Conservation (phyloP, 2,329 filamentous ascomycete species). For the Xylariaceae sp. region DNA sequence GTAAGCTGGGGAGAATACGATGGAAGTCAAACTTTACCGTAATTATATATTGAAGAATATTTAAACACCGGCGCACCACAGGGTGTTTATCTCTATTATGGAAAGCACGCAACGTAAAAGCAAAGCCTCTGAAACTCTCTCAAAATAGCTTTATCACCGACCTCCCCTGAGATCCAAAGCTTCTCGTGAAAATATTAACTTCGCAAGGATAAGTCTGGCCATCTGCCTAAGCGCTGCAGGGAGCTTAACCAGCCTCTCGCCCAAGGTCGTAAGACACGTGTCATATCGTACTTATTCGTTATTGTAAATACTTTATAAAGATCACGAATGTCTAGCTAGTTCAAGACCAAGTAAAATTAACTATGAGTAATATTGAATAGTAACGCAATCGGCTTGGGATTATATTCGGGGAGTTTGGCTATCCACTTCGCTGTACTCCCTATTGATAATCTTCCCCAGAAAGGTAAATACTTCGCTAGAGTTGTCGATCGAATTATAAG, state of each 20-base stretch:
- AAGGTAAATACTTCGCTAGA: too few relatives aligned
- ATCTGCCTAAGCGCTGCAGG: constrained; percentile 19
- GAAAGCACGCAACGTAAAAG: constrained; percentile 18
- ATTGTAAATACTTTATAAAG: too few relatives aligned
- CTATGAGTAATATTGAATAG: too few relatives aligned
- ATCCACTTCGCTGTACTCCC: too few relatives aligned
- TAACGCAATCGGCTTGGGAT: too few relatives aligned
- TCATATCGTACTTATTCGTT: constrained; percentile 34
- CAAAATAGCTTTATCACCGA: constrained; percentile 26
- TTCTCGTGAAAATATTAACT: constrained; percentile 22
- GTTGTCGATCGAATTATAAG: too few relatives aligned
- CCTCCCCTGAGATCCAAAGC: constrained; percentile 31
- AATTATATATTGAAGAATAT: constrained; percentile 31
- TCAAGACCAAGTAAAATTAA: too few relatives aligned
- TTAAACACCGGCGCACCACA: background rate
- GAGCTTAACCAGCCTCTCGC: constrained; percentile 27
- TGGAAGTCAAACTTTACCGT: constrained; percentile 23
- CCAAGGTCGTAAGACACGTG: constrained; percentile 30
- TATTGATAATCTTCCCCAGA: too few relatives aligned
- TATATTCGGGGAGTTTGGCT: too few relatives aligned
- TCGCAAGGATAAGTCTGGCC: constrained; percentile 5
- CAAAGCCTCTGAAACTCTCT: constrained; percentile 20
- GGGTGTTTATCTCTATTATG: constrained; percentile 7
- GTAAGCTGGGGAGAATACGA: constrained; percentile 9
- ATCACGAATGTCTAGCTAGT: too few relatives aligned